Conservation (phyloP, 1,284 basidiomycete species). For the Trichosporon faecale region DNA sequence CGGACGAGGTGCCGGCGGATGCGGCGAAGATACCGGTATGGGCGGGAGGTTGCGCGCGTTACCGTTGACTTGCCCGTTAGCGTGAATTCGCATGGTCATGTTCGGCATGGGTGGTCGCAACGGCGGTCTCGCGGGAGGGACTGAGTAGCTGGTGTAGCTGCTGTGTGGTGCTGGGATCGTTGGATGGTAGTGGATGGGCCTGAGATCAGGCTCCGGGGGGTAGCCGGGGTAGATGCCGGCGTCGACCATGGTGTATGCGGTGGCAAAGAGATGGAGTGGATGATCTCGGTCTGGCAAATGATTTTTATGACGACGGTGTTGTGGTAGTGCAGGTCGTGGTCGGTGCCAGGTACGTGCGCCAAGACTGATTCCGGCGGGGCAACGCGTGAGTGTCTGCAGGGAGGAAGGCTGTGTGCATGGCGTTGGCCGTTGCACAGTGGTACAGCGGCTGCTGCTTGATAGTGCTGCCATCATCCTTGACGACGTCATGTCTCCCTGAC, state of each 20-base stretch:
- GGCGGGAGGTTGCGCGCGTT: constrained; percentile 2
- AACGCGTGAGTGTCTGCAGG: not conserved
- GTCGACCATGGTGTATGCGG: not conserved
- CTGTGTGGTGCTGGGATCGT: not conserved
- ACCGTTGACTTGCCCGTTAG: not conserved
- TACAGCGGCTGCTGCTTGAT: no score
- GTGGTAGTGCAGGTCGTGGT: not conserved
- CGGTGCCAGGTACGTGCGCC: not conserved
- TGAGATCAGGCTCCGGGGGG: not conserved
- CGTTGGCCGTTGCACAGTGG: not conserved
- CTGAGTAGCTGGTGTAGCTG: not conserved
- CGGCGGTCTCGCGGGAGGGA: not conserved
- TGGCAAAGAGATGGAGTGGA: not conserved
- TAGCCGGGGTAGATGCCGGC: constrained; percentile 2
- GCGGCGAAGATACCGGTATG: not conserved
- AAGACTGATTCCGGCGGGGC: not conserved
- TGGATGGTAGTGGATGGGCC: not conserved
- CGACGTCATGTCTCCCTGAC: not conserved
- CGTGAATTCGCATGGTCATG: not conserved
- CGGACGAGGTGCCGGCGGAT: not conserved
- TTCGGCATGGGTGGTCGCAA: not conserved
- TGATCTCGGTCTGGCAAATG: not conserved
- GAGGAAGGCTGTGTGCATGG: not conserved
- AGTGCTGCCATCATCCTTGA: no score
- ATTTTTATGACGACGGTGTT: not conserved